Conservation (phyloP, 768 basidiomycete species). For the Mycena vulgaris region DNA sequence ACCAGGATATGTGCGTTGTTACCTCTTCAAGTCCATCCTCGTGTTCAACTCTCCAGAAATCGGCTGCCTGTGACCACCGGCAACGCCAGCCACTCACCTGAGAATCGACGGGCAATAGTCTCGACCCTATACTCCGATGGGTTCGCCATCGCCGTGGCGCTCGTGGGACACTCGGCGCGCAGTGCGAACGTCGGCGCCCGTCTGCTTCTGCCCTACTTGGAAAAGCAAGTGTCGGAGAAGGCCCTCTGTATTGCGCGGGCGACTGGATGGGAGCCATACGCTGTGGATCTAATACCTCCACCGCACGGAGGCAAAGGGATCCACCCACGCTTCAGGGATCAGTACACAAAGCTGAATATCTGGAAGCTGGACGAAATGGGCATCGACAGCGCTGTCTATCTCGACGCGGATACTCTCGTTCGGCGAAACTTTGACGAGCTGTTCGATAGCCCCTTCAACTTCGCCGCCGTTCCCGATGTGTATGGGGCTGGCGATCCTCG, state of each 20-base stretch:
- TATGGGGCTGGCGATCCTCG: constrained; percentile 38
- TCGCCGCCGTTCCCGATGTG: constrained; percentile 53
- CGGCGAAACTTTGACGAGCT: constrained; percentile 50
- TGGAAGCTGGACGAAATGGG: constrained; percentile 55
- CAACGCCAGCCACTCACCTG: neutral
- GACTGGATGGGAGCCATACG: too few species aligned
- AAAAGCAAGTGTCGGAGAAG: too few species aligned
- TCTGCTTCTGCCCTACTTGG: constrained; percentile 50
- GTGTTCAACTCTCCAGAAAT: neutral
- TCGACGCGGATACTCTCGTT: constrained; percentile 54
- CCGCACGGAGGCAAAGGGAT: too few species aligned
- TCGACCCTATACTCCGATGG: constrained; percentile 51
- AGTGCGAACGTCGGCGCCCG: constrained; percentile 45
- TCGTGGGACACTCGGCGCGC: constrained; percentile 49
- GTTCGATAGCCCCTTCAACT: too few species aligned
- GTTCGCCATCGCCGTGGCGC: constrained; percentile 48
- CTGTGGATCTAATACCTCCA: too few species aligned
- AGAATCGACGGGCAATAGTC: constrained; percentile 42
- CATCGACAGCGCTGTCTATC: constrained; percentile 48
- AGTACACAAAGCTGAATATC: constrained; percentile 53
- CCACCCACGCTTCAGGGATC: constrained; percentile 50
- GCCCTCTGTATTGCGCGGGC: too few species aligned
- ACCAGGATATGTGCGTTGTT: neutral
- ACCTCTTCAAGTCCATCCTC: neutral
- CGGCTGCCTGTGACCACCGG: neutral